Percentiles rank a stretch among this genome's conserved stretches.
phyloP scores from a whole-genome alignment of 495 filamentous ascomycete species.

The Trichoderma reesei region DNA sequence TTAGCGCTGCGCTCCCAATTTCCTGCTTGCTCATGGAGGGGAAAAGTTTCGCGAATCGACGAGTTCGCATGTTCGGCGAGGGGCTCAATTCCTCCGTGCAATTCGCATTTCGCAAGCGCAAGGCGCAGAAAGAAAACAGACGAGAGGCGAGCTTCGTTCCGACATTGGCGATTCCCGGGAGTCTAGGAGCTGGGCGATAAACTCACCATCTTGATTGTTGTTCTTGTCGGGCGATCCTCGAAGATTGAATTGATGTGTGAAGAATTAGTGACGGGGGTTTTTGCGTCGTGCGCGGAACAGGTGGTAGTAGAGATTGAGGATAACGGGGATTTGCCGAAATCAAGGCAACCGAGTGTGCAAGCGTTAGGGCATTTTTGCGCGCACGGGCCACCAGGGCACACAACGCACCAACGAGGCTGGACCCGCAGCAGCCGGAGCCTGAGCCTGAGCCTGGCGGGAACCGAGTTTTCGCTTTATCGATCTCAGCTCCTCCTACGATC shows the following conservation, averaged over 20 bases:
- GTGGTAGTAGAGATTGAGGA: neutral
- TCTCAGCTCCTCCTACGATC: neutral
- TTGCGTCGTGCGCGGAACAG: slow-evolving; percentile 6
- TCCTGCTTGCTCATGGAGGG: neutral
- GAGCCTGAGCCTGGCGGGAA: too few relatives aligned
- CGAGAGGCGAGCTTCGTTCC: neutral
- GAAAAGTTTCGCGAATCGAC: slow-evolving; percentile 1
- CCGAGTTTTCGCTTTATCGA: too few relatives aligned
- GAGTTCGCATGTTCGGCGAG: neutral
- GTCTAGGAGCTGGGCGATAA: neutral
- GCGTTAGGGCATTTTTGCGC: slow-evolving; percentile 15
- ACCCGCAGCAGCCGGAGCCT: neutral
- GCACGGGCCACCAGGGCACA: slow-evolving; percentile 15
- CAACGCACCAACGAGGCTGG: neutral
- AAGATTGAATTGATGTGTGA: slow-evolving; percentile 28
- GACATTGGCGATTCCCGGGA: neutral
- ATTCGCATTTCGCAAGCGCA: neutral
- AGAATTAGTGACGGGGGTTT: slow-evolving; percentile 4
- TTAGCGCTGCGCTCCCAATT: neutral
- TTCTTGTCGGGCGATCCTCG: slow-evolving; percentile 45
- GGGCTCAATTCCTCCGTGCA: neutral
- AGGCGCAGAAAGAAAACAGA: neutral
- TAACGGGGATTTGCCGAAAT: slow-evolving; percentile 11
- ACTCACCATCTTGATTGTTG: slow-evolving; percentile 45
- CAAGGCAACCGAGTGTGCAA: slow-evolving; percentile 2